Evolutionary conservation across 768 basidiomycete genomes (phyloP).

Genomic region (Sutorius australiensis): DNA sequence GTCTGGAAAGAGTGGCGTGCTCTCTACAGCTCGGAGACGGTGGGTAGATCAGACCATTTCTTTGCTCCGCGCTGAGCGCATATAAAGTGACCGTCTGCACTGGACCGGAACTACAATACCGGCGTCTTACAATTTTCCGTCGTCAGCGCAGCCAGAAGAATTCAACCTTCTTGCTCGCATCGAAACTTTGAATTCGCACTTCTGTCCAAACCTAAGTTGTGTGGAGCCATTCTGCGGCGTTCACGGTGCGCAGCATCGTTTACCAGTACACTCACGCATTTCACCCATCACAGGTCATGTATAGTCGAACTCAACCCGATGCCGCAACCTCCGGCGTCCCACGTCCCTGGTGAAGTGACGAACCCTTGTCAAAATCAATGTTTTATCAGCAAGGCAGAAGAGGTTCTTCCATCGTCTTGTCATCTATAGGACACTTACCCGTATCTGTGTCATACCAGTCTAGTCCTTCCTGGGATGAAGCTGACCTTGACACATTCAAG

Average conservation of each 20-base stretch:
- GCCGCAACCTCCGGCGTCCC: neutral
- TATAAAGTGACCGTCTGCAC: slow-evolving; percentile 30
- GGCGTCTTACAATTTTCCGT: slow-evolving; percentile 11
- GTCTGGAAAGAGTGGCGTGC: slow-evolving; percentile 23
- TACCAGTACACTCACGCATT: slow-evolving; percentile 8
- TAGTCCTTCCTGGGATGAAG: slow-evolving; percentile 35
- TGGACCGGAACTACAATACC: slow-evolving; percentile 29
- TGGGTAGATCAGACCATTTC: slow-evolving; percentile 24
- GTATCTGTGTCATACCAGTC: slow-evolving; percentile 6
- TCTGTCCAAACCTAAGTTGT: slow-evolving; percentile 54
- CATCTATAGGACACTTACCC: neutral
- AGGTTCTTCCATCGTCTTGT: slow-evolving; percentile 12
- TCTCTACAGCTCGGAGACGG: slow-evolving; percentile 24
- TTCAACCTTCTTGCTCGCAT: slow-evolving; percentile 28
- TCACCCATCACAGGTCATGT: slow-evolving; percentile 10
- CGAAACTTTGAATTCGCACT: slow-evolving; percentile 36
- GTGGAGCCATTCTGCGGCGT: slow-evolving; percentile 45
- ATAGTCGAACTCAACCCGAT: slow-evolving; percentile 25
- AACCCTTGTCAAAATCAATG: slow-evolving; percentile 28
- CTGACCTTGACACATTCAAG: slow-evolving; percentile 39
- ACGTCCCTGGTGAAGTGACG: slow-evolving; percentile 4
- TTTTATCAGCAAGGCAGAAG: slow-evolving; percentile 16
- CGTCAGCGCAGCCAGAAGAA: slow-evolving; percentile 4
- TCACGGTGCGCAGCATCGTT: slow-evolving; percentile 39
- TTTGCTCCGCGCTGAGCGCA: slow-evolving; percentile 2